These are phyloP conservation scores for Jimgerdemannia flammicorona DNA, from an alignment of 192 early-diverging fungal genomes.

Conservation along the genomic window DNA sequence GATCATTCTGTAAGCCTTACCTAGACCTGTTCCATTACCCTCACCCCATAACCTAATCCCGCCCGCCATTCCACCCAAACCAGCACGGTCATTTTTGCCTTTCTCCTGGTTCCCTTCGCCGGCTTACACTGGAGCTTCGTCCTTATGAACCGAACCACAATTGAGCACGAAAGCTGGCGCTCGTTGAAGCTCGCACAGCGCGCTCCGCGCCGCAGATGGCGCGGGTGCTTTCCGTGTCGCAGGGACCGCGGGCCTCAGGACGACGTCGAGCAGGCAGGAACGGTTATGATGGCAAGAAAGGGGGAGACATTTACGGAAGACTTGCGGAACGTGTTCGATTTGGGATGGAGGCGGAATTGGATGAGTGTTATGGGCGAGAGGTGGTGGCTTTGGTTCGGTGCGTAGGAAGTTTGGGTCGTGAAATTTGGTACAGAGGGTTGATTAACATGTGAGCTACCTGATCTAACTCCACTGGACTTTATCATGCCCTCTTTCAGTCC, in stretches of 20 bases:
- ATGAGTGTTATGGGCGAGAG: conserved; percentile 38
- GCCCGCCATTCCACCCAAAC: conserved; percentile 7
- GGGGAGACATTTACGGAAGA: not conserved
- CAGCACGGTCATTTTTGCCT: conserved; percentile 39
- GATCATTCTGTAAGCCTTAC: conserved; percentile 22
- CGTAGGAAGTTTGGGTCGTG: conserved; percentile 25
- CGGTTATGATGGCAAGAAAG: not conserved
- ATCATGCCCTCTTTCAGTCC: conserved; percentile 11
- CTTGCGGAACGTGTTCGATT: conserved; percentile 18
- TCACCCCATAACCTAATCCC: not conserved
- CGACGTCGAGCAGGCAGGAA: not conserved
- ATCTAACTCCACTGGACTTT: not conserved
- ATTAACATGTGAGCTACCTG: not conserved
- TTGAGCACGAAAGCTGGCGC: conserved; percentile 19
- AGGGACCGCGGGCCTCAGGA: not conserved
- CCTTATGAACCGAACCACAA: conserved; percentile 42
- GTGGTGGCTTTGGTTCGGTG: conserved; percentile 24
- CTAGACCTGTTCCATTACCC: too few relatives aligned
- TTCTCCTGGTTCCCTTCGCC: conserved; percentile 38
- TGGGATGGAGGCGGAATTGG: conserved; percentile 42
- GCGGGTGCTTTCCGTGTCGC: not conserved
- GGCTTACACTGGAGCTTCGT: conserved; percentile 36
- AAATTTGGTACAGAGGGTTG: not conserved
- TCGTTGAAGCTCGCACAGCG: not conserved
- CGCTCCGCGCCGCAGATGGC: conserved; percentile 22